Conservation (phyloP, 192 early-diverging fungal genomes). For the Mortierella hygrophila region DNA sequence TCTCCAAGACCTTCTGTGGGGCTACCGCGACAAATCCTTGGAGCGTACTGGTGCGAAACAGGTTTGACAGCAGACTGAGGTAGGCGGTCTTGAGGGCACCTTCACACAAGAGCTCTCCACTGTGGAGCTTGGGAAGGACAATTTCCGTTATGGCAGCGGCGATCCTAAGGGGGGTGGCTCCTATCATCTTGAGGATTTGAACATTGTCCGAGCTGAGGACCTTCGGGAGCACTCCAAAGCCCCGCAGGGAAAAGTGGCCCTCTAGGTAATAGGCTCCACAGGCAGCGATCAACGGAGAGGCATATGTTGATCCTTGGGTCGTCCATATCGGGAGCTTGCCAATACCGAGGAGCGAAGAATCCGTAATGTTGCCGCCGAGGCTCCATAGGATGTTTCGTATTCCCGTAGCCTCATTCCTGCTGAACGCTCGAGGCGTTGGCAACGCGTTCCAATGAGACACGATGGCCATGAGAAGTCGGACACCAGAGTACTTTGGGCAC, state of each 20-base stretch:
- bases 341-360: neutral
- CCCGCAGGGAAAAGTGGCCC: neutral
- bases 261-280: constrained; percentile 3
- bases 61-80: neutral
- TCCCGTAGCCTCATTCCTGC: neutral
- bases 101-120: neutral
- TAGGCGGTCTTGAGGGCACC: neutral
- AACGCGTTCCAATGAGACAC: neutral
- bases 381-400: neutral
- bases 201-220: neutral
- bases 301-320: neutral
- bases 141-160: neutral
- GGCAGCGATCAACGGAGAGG: constrained; percentile 2
- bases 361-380: neutral
- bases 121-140: constrained; percentile 11
- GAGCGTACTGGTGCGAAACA: neutral
- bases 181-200: constrained; percentile 2
- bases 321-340: neutral
- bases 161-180: neutral
- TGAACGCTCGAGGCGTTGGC: neutral
- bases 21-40: neutral
- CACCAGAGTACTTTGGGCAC: neutral
- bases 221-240: neutral
- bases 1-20: no score
- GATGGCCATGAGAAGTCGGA: neutral